A percentile compares a stretch with the other conserved stretches of the same genome.
Conservation (phyloP, 192 early-diverging fungal species). For the Glomus cerebriforme region DNA sequence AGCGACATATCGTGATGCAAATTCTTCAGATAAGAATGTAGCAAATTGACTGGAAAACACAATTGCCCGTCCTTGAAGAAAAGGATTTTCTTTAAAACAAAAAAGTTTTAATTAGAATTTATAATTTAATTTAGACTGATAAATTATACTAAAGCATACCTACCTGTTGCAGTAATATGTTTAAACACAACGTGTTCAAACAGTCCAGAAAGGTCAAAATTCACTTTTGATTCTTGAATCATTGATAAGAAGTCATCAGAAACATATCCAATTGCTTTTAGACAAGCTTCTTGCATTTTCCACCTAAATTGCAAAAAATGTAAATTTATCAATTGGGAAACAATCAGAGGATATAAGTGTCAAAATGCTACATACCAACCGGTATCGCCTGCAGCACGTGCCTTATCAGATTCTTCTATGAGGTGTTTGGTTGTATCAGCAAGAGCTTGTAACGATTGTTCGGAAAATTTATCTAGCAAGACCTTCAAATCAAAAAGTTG, state of each 20-base stretch:
- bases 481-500: constrained; percentile 37
- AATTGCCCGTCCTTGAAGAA: constrained; percentile 88
- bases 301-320: constrained; percentile 50
- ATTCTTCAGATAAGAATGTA: constrained; percentile 62
- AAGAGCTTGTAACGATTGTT: constrained; percentile 56
- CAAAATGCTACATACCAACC: constrained; percentile 49
- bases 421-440: constrained; percentile 52
- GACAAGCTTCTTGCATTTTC: constrained; percentile 83
- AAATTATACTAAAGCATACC: background rate
- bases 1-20: constrained; percentile 71
- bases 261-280: constrained; percentile 74
- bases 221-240: constrained; percentile 48
- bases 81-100: constrained; percentile 61
- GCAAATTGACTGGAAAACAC: constrained; percentile 86
- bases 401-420: constrained; percentile 53
- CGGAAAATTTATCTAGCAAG: constrained; percentile 57
- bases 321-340: background rate
- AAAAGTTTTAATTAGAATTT: background rate
- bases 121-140: background rate
- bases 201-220: constrained; percentile 73
- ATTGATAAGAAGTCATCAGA: constrained; percentile 60
- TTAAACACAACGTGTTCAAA: constrained; percentile 84
- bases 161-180: constrained; percentile 61
- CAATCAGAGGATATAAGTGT: constrained; percentile 3
- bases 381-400: constrained; percentile 50